These are phyloP conservation scores for Sarocladium strictum DNA, from an alignment of 2,329 filamentous ascomycete species.

Conservation along the genomic window DNA sequence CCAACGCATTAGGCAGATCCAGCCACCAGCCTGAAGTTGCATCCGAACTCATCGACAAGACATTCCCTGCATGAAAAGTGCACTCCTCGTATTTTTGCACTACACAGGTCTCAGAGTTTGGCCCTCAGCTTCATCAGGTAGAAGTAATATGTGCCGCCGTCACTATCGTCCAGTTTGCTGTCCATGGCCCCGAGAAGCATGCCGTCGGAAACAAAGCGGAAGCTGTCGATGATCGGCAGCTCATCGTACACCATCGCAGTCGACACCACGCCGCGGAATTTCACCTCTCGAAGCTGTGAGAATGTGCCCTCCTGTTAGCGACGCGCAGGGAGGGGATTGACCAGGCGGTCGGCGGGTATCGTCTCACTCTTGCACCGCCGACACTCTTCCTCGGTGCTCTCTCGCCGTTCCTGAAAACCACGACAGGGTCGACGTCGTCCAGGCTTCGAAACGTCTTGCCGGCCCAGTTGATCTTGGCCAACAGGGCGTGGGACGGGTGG, in stretches of 20 bases:
- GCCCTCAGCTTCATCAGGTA: slow-evolving; percentile 13
- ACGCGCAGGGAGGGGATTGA: too few species aligned
- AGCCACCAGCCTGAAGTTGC: too few species aligned
- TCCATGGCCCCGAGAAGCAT: slow-evolving; percentile 23
- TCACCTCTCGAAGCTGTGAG: slow-evolving; percentile 19
- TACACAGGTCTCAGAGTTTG: slow-evolving; percentile 1
- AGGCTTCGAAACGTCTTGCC: slow-evolving; percentile 23
- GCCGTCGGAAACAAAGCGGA: slow-evolving; percentile 21
- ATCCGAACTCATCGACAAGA: too few species aligned
- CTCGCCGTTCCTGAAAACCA: slow-evolving; percentile 16
- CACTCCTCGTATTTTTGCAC: too few species aligned
- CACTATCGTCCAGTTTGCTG: slow-evolving; percentile 11
- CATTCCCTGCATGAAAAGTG: too few species aligned
- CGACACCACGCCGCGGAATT: slow-evolving; percentile 18
- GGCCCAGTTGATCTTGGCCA: slow-evolving; percentile 22
- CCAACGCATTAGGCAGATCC: too few species aligned
- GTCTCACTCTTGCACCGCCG: slow-evolving; percentile 9
- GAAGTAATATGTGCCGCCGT: slow-evolving; percentile 19
- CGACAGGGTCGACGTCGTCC: slow-evolving; percentile 25
- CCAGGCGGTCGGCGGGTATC: slow-evolving; percentile 14
- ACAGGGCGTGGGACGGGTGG: slow-evolving; percentile 17
- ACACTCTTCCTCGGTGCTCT: background rate
- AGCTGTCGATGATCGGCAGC: slow-evolving; percentile 23
- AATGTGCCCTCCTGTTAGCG: too few species aligned
- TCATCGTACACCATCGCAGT: slow-evolving; percentile 24